Evolutionary conservation across 176 grass and related monocot species (phyloP).

Genomic region (Lolium multiflorum): DNA sequence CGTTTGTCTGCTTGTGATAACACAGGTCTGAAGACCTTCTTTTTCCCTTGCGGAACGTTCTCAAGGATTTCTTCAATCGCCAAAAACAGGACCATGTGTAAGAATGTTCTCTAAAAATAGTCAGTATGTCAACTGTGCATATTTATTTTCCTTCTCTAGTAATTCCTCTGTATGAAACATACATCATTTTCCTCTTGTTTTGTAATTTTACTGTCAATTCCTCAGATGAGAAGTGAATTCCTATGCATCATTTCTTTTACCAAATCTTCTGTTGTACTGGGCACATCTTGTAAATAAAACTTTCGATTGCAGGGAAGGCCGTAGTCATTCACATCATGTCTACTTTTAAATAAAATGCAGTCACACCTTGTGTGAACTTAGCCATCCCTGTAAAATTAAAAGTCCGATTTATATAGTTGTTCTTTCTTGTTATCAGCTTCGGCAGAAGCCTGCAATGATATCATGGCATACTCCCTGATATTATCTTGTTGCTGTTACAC

Average conservation of each 20-base stretch:
- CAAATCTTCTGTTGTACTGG: background rate
- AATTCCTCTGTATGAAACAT: background rate
- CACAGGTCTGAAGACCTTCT: slow-evolving; percentile 86
- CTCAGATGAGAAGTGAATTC: background rate
- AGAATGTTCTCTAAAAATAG: slow-evolving; percentile 41
- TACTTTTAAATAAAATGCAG: slow-evolving; percentile 15
- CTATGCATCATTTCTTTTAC: background rate
- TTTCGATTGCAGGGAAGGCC: background rate
- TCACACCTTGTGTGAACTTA: background rate
- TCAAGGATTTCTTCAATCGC: slow-evolving; percentile 81
- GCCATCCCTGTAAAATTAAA: background rate
- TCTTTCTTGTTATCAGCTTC: slow-evolving; percentile 65
- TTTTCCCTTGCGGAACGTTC: slow-evolving; percentile 97
- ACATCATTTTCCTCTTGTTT: background rate
- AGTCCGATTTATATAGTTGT: slow-evolving; percentile 7
- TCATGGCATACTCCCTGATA: slow-evolving; percentile 90
- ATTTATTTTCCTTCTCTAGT: background rate
- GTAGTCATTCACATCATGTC: background rate
- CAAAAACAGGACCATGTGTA: slow-evolving; percentile 89
- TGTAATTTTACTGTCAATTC: background rate
- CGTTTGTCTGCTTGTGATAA: slow-evolving; percentile 6
- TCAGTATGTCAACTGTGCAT: background rate
- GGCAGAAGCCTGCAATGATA: slow-evolving; percentile 90
- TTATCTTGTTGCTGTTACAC: slow-evolving; percentile 98
- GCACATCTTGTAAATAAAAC: slow-evolving; percentile 18